Percentiles rank a stretch among this genome's conserved stretches.
These are phyloP conservation scores for Nephelium lappaceum DNA, from an alignment of 345 rosid species.

Conservation along the genomic window DNA sequence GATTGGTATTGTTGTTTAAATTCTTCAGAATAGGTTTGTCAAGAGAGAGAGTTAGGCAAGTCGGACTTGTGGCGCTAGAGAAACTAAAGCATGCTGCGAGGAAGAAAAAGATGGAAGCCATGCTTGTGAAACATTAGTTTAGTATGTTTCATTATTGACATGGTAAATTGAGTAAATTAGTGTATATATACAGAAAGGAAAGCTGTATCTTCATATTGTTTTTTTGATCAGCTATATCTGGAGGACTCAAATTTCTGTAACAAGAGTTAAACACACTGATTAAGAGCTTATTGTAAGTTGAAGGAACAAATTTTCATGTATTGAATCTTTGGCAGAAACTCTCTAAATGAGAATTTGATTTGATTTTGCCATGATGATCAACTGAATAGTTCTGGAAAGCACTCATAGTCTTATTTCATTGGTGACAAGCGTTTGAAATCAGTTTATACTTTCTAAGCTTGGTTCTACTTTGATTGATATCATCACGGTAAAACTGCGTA, in stretches of 20 bases:
- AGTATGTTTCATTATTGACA: constrained; percentile 30
- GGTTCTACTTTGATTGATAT: no score
- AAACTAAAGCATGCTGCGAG: constrained; percentile 90
- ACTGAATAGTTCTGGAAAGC: background rate
- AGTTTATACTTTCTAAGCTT: no score
- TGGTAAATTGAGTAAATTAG: constrained; percentile 36
- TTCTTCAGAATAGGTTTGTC: constrained; percentile 86
- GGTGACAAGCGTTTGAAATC: no score
- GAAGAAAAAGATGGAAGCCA: constrained; percentile 76
- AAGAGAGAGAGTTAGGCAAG: constrained; percentile 89
- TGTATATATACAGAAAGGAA: constrained; percentile 49
- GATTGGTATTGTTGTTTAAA: background rate
- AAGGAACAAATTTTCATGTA: background rate
- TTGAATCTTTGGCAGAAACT: background rate
- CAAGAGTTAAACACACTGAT: constrained; percentile 18
- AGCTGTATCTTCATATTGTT: constrained; percentile 22
- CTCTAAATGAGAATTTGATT: background rate
- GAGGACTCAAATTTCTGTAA: constrained; percentile 18
- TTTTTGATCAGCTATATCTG: constrained; percentile 16
- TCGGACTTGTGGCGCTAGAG: constrained; percentile 92
- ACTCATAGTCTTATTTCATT: no score
- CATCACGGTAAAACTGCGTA: no score
- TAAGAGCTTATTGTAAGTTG: constrained; percentile 18
- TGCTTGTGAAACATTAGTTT: constrained; percentile 68
- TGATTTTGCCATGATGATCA: background rate